Conservation (phyloP, 2,329 filamentous ascomycete genomes). For the Sporothrix dimorphospora region DNA sequence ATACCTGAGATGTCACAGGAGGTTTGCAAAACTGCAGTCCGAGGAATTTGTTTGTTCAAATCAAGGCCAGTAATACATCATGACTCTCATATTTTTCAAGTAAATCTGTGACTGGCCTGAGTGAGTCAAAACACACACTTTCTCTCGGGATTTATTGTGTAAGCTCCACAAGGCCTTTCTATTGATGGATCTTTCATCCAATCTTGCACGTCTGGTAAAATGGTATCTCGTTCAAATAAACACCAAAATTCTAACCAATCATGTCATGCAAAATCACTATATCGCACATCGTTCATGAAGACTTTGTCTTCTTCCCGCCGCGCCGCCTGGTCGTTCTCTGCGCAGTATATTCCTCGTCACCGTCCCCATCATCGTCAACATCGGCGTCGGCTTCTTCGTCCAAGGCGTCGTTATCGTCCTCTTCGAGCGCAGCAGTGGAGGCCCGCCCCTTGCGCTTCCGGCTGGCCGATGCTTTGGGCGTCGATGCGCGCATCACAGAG, state of each 20-base stretch:
- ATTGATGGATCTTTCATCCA: no score
- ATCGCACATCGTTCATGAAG: neutral
- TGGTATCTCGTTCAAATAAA: neutral
- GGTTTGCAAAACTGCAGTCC: no score
- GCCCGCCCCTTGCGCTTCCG: slow-evolving; percentile 42
- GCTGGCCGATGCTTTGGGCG: slow-evolving; percentile 22
- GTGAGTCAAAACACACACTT: neutral
- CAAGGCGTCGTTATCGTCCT: slow-evolving; percentile 26
- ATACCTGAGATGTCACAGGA: neutral
- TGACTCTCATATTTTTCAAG: neutral
- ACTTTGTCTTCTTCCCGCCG: slow-evolving; percentile 29
- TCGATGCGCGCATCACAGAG: slow-evolving; percentile 14
- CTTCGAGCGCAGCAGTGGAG: neutral
- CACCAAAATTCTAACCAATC: neutral
- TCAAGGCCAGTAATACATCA: neutral
- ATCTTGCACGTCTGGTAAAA: no score
- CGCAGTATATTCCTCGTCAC: neutral
- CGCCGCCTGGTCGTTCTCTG: slow-evolving; percentile 17
- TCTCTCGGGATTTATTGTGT: no score
- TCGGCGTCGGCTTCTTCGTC: slow-evolving; percentile 32
- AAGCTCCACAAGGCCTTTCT: no score
- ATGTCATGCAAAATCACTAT: neutral
- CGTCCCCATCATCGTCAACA: slow-evolving; percentile 23
- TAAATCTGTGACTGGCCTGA: neutral
- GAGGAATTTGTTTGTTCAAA: no score